phyloP scores from a whole-genome alignment of 23 red algal genomes.

The Gracilaria caudata region DNA sequence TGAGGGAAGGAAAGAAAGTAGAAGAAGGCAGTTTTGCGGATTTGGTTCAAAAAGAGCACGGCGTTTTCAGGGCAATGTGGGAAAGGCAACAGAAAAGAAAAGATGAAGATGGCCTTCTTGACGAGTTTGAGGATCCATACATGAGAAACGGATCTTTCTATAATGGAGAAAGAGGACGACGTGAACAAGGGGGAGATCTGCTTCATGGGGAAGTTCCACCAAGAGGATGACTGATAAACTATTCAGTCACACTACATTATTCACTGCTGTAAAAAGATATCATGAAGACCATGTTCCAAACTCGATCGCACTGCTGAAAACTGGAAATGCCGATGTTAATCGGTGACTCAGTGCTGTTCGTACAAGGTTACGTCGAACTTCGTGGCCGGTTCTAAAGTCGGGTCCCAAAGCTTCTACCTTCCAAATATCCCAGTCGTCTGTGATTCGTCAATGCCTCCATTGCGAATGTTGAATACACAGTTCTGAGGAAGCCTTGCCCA shows the following conservation, averaged over 20 bases:
- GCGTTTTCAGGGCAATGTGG: slow-evolving; percentile 62
- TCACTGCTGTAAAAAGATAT: neutral
- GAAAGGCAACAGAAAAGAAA: slow-evolving; percentile 59
- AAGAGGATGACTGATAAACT: slow-evolving; percentile 6
- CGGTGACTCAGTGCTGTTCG: too few species aligned
- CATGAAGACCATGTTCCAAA: neutral
- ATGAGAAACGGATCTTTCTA: slow-evolving; percentile 17
- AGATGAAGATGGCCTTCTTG: slow-evolving; percentile 15
- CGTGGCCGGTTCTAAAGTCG: too few species aligned
- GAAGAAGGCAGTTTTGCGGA: slow-evolving; percentile 82
- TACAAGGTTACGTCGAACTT: too few species aligned
- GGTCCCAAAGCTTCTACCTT: too few species aligned
- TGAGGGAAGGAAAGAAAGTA: slow-evolving; percentile 73
- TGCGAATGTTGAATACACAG: too few species aligned
- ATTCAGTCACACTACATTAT: neutral
- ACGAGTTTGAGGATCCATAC: neutral
- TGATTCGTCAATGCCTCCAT: too few species aligned
- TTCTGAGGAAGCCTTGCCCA: too few species aligned
- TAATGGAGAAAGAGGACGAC: slow-evolving; percentile 20
- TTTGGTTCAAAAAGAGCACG: slow-evolving; percentile 55
- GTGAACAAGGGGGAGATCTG: slow-evolving; percentile 21
- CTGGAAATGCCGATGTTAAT: too few species aligned
- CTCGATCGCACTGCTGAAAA: too few species aligned
- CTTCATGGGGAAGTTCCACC: slow-evolving; percentile 18
- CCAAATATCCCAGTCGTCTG: too few species aligned